phyloP scores from a whole-genome alignment of 2,329 filamentous ascomycete genomes.

The Nothomitra cinnamomea region DNA sequence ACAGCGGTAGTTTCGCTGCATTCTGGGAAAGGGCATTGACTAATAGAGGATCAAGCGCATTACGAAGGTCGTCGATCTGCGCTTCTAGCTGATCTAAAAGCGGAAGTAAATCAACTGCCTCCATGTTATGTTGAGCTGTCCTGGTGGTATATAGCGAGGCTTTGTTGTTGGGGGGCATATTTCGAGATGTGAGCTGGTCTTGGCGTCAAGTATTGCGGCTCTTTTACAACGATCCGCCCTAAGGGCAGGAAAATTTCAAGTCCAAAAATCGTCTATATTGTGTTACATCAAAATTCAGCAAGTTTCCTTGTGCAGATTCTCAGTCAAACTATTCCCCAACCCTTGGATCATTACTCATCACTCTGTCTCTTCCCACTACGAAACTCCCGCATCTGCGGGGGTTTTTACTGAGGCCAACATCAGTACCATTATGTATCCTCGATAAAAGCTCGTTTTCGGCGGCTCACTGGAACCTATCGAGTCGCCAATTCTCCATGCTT shows the following conservation, averaged over 20 bases:
- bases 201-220: too few species aligned
- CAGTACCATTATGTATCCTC: too few species aligned
- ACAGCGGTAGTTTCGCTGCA: constrained; percentile 65
- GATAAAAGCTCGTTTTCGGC: not conserved
- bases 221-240: too few species aligned
- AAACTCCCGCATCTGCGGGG: constrained; percentile 26
- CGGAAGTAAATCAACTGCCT: constrained; percentile 40
- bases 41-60: constrained; percentile 57
- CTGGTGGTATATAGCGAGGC: too few species aligned
- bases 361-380: constrained; percentile 26
- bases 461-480: not conserved
- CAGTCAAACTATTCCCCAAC: too few species aligned
- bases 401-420: constrained; percentile 24
- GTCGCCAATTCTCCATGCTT: not conserved
- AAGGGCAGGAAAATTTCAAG: not conserved
- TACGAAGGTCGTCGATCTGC: constrained; percentile 64
- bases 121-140: constrained; percentile 24
- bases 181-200: too few species aligned
- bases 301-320: not conserved
- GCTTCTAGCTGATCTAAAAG: constrained; percentile 58
- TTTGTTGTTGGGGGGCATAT: too few species aligned
- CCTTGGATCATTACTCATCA: too few species aligned
- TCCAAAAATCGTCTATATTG: too few species aligned
- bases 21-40: constrained; percentile 44
- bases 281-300: too few species aligned